Conservation (phyloP, 148 eudicot species). For the Linanthus parryae region DNA sequence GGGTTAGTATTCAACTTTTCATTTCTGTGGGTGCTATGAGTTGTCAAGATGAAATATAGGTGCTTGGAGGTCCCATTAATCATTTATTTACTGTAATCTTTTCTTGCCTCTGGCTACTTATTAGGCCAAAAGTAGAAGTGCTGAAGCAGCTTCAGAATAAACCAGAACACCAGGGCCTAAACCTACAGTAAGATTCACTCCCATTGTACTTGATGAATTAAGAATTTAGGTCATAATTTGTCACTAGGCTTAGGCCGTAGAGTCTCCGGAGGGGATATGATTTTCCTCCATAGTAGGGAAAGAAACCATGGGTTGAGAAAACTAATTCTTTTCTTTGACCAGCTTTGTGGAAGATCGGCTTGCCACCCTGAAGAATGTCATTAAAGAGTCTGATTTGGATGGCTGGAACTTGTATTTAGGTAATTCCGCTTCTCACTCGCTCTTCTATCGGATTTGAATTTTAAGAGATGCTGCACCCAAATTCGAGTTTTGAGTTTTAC, state of each 20-base stretch:
- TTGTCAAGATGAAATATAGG: not conserved
- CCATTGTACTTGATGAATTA: conserved; percentile 1
- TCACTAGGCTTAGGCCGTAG: too few species aligned
- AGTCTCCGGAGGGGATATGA: too few species aligned
- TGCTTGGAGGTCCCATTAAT: not conserved
- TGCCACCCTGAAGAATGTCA: conserved; percentile 88
- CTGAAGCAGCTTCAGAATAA: conserved; percentile 84
- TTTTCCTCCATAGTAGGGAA: too few species aligned
- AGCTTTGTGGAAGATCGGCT: conserved; percentile 99
- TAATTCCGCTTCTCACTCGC: conserved; percentile 11
- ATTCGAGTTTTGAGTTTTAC: too few species aligned
- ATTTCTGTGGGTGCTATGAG: not conserved
- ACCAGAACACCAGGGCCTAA: conserved; percentile 86
- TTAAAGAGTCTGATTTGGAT: conserved; percentile 77
- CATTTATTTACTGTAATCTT: not conserved
- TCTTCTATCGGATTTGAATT: too few species aligned
- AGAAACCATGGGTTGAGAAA: too few species aligned
- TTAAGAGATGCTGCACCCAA: too few species aligned
- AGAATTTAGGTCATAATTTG: too few species aligned
- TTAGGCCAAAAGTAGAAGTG: conserved; percentile 91
- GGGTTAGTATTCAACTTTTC: conserved; percentile 49
- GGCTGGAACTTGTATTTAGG: conserved; percentile 93
- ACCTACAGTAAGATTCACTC: conserved; percentile 61
- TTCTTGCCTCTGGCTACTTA: conserved; percentile 7
- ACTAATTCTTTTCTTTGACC: too few species aligned